Base-by-base conservation (phyloP, 805 yeast species). In the Candida nemodendra region DNA sequence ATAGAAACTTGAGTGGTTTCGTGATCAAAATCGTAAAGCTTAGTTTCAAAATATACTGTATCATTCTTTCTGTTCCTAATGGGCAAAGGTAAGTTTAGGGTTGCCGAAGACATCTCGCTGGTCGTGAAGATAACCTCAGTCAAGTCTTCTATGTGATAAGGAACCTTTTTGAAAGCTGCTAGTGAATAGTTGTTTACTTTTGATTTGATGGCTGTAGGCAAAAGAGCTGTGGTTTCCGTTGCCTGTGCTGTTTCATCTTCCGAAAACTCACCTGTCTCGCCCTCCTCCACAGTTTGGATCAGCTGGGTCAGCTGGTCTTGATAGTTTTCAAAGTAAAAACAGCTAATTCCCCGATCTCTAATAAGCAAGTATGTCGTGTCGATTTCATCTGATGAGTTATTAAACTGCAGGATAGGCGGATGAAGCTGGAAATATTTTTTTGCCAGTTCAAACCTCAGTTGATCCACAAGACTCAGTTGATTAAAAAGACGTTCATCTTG, bases 1-100 rank as follows among this genome's bases (percentile, higher is more conserved):
- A 84, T 68, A 21, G 82, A 71, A 39, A 84, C 70, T 24, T 73
- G 72, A 1, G 80, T 71, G 38, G 72, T 74, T 2, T 67, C 62
- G 48, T 56, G 51, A 32, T 57, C 42, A 30, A 66, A 61, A 14
- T 65, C 71, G 48, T 64, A 71, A 1, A 77, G 50, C 48, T 78
- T 78, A 8, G 70, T 71, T 57, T 84, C 95, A 54, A 81, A 84
- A 54, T 84, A 84, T 7, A 81, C 76, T 0, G 77, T 73, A 34
- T 77, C 81, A 36, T 63, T 63, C 29, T 59, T 59, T 21, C 69
- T 49, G 36, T 64, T 62, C 21, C 50, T 53, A n/a, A 55, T 47
- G 7, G 69, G 69, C 5, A 64, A 23, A 17, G 69, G 66, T 22
- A 57, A 39, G 31, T 64, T 64, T 13, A 64, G 42, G 1, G 45